Evolutionary conservation across 164 flowering plant genomes (phyloP), one percentile per base, ranked within the genome.

Genomic region (Paratinospora sagittata): DNA sequence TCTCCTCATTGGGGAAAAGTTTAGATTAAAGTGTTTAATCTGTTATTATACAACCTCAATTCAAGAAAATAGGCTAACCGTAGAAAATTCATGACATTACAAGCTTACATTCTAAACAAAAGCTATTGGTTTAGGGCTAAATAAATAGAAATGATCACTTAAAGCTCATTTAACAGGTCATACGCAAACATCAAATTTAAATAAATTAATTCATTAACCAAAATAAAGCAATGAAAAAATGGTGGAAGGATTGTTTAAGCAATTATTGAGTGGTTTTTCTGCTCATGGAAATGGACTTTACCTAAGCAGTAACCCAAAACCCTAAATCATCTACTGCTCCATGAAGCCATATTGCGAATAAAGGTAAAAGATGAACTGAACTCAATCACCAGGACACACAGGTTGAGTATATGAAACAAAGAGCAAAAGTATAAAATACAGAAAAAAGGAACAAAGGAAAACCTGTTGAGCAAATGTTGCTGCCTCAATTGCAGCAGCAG

Each of bases 401-500:
- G 61, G 24, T 55, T 55, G 61, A 55, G 19, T 23, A 16, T 16
- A n/a, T 55, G 61, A 55, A 55, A 19, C 9, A 5, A 55, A n/a
- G 61, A 9, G 8, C 61, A n/a, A 55, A 55, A 55, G 24, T 39
- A 55, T 3, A 9, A 5, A 55, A 55, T 9, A 55, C 2, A 55
- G 10, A 7, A n/a, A 30, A 21, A 55, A n/a, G 24, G 61, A 55
- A 55, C 0, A 8, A 19, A 21, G 17, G 16, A 64, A 60, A 52
- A 96, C 99, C 96, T 96, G 99, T 67, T 96, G 99, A 63, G 99
- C 81, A 88, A 96, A 96, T 69, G 98, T 77, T 26, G 99, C 99
- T 14, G 99, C 99, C 81, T 96, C 97, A 85, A 96, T 96, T 75
- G 99, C 99, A 75, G 99, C 99, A 76, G 98, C 99, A 67, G 99